Evolutionary conservation across 805 yeast species (phyloP).

Genomic region (Monosporozyma servazzii): DNA sequence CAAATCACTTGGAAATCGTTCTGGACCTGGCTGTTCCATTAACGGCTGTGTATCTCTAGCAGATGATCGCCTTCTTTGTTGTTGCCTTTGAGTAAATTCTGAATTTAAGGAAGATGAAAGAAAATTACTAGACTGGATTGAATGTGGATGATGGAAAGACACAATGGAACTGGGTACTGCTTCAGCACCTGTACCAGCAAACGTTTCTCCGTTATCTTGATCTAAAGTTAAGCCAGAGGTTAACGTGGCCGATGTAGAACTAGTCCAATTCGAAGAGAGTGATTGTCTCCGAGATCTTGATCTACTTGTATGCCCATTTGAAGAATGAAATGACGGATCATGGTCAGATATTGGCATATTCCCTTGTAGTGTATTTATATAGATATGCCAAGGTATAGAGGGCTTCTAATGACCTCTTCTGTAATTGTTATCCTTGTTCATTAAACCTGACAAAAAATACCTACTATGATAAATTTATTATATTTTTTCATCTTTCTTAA

Average conservation of each 20-base stretch:
- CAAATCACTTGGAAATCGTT: conserved; percentile 17
- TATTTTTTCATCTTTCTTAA: too few species aligned
- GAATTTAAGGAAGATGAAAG: conserved; percentile 12
- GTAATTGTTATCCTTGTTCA: neutral
- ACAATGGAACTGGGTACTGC: conserved; percentile 70
- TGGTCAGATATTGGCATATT: neutral
- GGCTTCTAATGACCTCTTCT: neutral
- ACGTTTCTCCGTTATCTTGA: conserved; percentile 61
- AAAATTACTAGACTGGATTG: conserved; percentile 30
- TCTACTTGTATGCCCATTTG: conserved; percentile 43
- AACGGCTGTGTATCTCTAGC: conserved; percentile 1
- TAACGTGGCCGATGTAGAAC: conserved; percentile 26
- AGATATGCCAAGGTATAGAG: neutral
- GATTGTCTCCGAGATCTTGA: conserved; percentile 15
- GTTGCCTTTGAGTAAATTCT: conserved; percentile 19
- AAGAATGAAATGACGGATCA: neutral
- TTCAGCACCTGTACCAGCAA: conserved; percentile 69
- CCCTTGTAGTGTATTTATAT: neutral
- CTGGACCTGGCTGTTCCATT: conserved; percentile 19
- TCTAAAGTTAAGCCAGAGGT: conserved; percentile 31
- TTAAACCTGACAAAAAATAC: too few species aligned
- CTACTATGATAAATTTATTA: too few species aligned
- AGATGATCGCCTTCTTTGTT: neutral
- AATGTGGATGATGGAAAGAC: conserved; percentile 65
- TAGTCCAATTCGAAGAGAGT: conserved; percentile 28